A percentile compares a stretch with the other conserved stretches of the same genome.
These are phyloP conservation scores for Eragrostis tef DNA, from an alignment of 202 grass and related monocot genomes.

Conservation along the genomic window DNA sequence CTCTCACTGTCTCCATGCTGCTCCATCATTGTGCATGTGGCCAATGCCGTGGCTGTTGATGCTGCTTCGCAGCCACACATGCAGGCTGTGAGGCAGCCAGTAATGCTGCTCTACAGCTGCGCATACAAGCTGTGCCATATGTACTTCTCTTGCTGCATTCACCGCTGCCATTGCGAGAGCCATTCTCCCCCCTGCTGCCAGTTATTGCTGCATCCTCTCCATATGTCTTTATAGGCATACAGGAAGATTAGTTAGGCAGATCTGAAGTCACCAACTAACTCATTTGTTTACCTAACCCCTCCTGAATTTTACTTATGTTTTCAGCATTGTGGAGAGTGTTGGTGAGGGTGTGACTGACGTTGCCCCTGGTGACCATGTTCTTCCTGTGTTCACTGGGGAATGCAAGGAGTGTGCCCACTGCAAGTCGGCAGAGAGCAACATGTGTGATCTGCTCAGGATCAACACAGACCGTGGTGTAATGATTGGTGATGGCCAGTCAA, in stretches of 20 bases:
- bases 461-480: constrained; percentile 89
- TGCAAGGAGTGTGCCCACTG: constrained; percentile 89
- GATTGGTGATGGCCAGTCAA: constrained; percentile 70
- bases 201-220: no score
- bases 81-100: no score
- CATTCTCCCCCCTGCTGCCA: no score
- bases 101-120: no score
- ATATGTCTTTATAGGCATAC: no score
- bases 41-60: no score
- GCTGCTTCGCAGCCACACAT: no score
- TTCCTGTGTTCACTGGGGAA: constrained; percentile 92
- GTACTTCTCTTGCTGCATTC: no score
- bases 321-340: constrained; percentile 83
- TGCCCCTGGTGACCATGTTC: constrained; percentile 79
- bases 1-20: no score
- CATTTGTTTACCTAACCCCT: background rate
- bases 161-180: no score
- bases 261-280: background rate
- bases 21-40: no score
- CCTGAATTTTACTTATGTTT: constrained; percentile 27
- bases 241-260: background rate
- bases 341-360: constrained; percentile 81
- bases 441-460: constrained; percentile 90
- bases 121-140: background rate
- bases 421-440: constrained; percentile 88